Evolutionary conservation across 805 yeast genomes (phyloP).

Genomic region (Zygosaccharomyces rouxii): DNA sequence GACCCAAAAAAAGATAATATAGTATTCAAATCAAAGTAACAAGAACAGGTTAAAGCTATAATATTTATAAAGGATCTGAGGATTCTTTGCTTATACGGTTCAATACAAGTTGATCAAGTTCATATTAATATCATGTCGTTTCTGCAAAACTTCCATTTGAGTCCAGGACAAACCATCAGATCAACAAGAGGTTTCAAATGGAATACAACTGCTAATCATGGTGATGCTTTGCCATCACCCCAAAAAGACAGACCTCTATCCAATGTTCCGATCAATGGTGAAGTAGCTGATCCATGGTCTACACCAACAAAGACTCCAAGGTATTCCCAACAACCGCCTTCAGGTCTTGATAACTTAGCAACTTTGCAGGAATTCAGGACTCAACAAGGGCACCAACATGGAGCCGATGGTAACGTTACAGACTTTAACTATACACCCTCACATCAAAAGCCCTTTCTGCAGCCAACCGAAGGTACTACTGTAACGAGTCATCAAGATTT

Average conservation of each 20-base stretch:
- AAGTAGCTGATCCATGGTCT: slow-evolving; percentile 11
- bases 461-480: slow-evolving; percentile 34
- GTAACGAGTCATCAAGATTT: slow-evolving; percentile 64
- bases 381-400: slow-evolving; percentile 11
- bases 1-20: background rate
- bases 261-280: slow-evolving; percentile 8
- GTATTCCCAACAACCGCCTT: background rate
- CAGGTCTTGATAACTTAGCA: slow-evolving; percentile 2
- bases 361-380: slow-evolving; percentile 8
- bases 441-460: slow-evolving; percentile 34
- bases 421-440: slow-evolving; percentile 38
- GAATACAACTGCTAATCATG: slow-evolving; percentile 23
- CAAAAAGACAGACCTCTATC: slow-evolving; percentile 8
- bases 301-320: slow-evolving; percentile 13
- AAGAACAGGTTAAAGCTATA: background rate
- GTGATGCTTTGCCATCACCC: slow-evolving; percentile 9
- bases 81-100: no score
- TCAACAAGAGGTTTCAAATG: slow-evolving; percentile 46
- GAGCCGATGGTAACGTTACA: slow-evolving; percentile 18
- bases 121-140: slow-evolving; percentile 22
- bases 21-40: background rate
- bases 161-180: slow-evolving; percentile 45
- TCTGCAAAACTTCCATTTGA: slow-evolving; percentile 36
- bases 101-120: no score
- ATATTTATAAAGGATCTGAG: no score